These are phyloP conservation scores for Neurospora sp. DNA, from an alignment of 495 filamentous ascomycete genomes.

Conservation along the genomic window DNA sequence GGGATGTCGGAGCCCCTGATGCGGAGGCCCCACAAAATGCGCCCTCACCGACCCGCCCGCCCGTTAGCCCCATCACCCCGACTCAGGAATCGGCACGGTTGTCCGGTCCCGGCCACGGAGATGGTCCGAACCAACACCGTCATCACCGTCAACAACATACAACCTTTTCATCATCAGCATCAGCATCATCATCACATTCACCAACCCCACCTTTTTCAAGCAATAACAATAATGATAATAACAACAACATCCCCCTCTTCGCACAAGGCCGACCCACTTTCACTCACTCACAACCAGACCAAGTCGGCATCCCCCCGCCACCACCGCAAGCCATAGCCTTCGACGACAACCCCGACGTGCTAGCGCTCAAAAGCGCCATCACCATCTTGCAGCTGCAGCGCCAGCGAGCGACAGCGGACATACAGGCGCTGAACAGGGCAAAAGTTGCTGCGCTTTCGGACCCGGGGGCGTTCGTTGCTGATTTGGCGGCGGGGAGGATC, in stretches of 20 bases:
- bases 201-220: background rate
- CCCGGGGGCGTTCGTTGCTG: constrained; percentile 56
- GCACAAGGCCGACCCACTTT: constrained; percentile 25
- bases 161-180: background rate
- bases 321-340: constrained; percentile 58
- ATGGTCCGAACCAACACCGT: background rate
- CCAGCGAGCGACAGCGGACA: constrained; percentile 60
- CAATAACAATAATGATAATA: background rate
- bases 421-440: constrained; percentile 50
- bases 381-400: constrained; percentile 76
- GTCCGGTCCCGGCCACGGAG: background rate
- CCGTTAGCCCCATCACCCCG: constrained; percentile 37
- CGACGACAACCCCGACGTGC: constrained; percentile 70
- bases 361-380: constrained; percentile 71
- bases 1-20: background rate
- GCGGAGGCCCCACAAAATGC: constrained; percentile 3
- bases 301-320: constrained; percentile 35
- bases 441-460: constrained; percentile 55
- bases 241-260: constrained; percentile 14
- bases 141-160: constrained; percentile 1
- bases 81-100: constrained; percentile 17
- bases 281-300: constrained; percentile 32
- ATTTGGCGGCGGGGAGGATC: constrained; percentile 45
- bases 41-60: constrained; percentile 25
- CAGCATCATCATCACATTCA: background rate